Evolutionary conservation across 2,329 filamentous ascomycete genomes (phyloP), one percentile per base, ranked within the genome.

Genomic region (Penicillium brasilianum): DNA sequence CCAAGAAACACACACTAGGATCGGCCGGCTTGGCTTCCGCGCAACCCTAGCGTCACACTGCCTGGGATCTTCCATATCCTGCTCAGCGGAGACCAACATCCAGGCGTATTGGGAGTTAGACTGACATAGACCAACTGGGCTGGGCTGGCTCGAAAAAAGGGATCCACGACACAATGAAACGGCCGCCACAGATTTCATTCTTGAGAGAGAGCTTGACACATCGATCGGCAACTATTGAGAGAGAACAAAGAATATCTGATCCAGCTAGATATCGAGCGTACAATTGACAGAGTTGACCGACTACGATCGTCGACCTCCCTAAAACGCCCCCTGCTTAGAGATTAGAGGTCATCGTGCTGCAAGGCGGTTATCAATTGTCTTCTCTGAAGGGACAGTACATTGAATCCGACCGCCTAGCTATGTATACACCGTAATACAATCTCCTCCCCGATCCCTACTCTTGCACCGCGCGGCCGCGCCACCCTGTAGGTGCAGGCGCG

Each of bases 1-100:
- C 57, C 28, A 37, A 32, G 52, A 55, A 52, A 46, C 44, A 41
- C 41, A 39, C 37, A 58, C 64, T 56, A 62, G 46, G 66, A 67
- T 67, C 66, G 63, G 32, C 65, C 67, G 67, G 67, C 60, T 69
- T 69, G 34, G 32, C 61, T 66, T 68, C 67, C 65, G 66, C 66
- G 66, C 52, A 49, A 52, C 50, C 66, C 61, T 67, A 67, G 65
- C 52, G 61, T 43, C 57, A 48, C 55, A 34, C 50, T 20, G n/a
- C 22, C 7, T 39, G 3, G 25, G 30, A 43, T 18, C 20, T 51
- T 46, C n/a, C 18, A 14, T 54, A 20, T 46, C 37, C 37, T 51
- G 25, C 44, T 14, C 22, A n/a, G 14, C 25, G 22, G 16, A 28
- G 44, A 30, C 44, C 44, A 48, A 30, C 14, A 30, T 22, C 44